These are phyloP conservation scores for Aegilops tauschii DNA, from an alignment of 176 grass and related monocot genomes.

Conservation along the genomic window DNA sequence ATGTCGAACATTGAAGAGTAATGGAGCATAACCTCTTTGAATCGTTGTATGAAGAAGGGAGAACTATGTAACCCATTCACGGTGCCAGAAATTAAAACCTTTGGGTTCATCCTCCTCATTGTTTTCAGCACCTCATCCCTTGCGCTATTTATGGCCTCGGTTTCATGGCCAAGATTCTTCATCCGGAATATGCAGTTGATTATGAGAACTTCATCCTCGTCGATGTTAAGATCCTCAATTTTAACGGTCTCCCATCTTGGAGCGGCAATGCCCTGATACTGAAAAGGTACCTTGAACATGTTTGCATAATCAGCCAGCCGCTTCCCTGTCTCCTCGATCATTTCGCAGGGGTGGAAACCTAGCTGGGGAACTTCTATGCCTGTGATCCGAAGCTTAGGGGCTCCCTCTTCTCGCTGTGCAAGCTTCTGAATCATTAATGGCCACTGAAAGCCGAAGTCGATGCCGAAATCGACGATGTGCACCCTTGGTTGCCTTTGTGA, in stretches of 20 bases:
- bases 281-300: slow-evolving; percentile 55
- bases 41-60: slow-evolving; percentile 39
- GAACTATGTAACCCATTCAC: slow-evolving; percentile 43
- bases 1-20: slow-evolving; percentile 65
- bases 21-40: slow-evolving; percentile 45
- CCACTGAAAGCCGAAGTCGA: slow-evolving; percentile 55
- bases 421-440: slow-evolving; percentile 51
- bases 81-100: slow-evolving; percentile 52
- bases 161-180: slow-evolving; percentile 49
- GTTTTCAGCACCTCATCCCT: slow-evolving; percentile 48
- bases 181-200: slow-evolving; percentile 45
- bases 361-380: slow-evolving; percentile 43
- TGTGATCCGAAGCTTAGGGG: slow-evolving; percentile 49
- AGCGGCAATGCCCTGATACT: slow-evolving; percentile 57
- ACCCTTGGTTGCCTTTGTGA: slow-evolving; percentile 27
- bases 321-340: slow-evolving; percentile 50
- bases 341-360: slow-evolving; percentile 25
- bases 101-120: slow-evolving; percentile 55
- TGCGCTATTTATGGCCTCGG: slow-evolving; percentile 24
- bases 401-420: background rate
- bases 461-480: slow-evolving; percentile 75
- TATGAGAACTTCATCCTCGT: slow-evolving; percentile 51
- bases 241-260: slow-evolving; percentile 52
- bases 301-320: slow-evolving; percentile 59
- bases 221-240: slow-evolving; percentile 51